These are phyloP conservation scores for Phenoliferia sp. DNA, from an alignment of 1,284 basidiomycete species.

Conservation along the genomic window DNA sequence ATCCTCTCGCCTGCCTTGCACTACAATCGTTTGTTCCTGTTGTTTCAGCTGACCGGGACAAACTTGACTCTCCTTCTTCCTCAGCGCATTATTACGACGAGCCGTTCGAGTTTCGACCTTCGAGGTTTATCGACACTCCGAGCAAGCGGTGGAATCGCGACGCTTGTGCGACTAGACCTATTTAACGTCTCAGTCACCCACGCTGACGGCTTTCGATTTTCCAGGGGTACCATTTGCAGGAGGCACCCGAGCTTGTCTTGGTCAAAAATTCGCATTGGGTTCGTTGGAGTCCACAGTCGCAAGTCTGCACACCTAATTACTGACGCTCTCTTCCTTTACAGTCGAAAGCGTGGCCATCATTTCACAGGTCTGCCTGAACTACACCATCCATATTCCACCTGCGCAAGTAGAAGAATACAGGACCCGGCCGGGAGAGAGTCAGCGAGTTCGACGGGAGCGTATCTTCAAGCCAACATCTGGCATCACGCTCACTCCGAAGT, in stretches of 20 bases:
- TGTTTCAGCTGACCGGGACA: not conserved
- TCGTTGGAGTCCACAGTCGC: not conserved
- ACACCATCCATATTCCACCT: not conserved
- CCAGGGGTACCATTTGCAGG: conserved; percentile 54
- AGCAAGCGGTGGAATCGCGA: conserved; percentile 45
- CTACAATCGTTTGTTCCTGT: conserved; percentile 33
- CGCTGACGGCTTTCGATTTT: conserved; percentile 41
- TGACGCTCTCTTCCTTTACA: conserved; percentile 40
- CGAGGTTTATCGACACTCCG: conserved; percentile 47
- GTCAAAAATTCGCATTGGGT: conserved; percentile 48
- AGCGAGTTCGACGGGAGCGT: not conserved
- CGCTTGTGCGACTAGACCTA: conserved; percentile 36
- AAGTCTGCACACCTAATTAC: conserved; percentile 49
- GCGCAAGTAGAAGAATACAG: not conserved
- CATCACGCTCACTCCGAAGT: not conserved
- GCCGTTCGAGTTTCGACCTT: conserved; percentile 40
- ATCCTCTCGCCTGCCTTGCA: conserved; percentile 15
- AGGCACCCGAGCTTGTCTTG: conserved; percentile 54
- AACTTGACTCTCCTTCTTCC: not conserved
- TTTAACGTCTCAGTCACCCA: not conserved
- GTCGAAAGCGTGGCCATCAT: conserved; percentile 3
- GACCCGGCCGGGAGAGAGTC: not conserved
- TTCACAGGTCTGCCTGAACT: not conserved
- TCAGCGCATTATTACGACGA: conserved; percentile 55
- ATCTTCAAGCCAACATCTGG: not conserved